Evolutionary conservation across 371 early-diverging fungal species (phyloP).

Genomic region (Syncephalastrum racemosum): DNA sequence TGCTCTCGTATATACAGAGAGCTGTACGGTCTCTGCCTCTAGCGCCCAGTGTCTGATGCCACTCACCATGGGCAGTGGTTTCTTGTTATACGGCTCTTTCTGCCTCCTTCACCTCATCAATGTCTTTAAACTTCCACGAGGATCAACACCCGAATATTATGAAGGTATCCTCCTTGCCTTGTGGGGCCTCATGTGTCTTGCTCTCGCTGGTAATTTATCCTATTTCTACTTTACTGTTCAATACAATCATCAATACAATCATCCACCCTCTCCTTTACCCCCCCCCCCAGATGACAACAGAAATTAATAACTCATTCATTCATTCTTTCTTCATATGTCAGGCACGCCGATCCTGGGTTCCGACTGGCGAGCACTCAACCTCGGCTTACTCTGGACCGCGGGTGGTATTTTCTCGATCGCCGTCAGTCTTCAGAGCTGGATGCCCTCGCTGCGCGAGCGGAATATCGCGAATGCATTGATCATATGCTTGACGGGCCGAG

Average conservation of each 20-base stretch:
- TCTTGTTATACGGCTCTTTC: constrained; percentile 37
- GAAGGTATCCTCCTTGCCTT: constrained; percentile 37
- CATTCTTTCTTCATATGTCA: constrained; percentile 9
- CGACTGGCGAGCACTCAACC: constrained; percentile 21
- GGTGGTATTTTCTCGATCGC: constrained; percentile 27
- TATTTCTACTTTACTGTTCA: too few species aligned
- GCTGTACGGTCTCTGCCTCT: constrained; percentile 13
- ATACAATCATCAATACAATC: too few species aligned
- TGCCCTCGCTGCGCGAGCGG: constrained; percentile 22
- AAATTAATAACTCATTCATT: neutral
- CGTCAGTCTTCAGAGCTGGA: constrained; percentile 27
- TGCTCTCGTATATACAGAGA: constrained; percentile 30
- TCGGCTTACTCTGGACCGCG: constrained; percentile 28
- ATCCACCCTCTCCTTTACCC: too few species aligned
- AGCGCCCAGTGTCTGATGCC: constrained; percentile 29
- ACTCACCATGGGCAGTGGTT: constrained; percentile 42
- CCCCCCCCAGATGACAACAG: too few species aligned
- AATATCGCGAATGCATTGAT: constrained; percentile 27
- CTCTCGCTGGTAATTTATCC: constrained; percentile 13
- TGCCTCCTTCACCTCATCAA: constrained; percentile 35
- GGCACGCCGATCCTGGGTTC: constrained; percentile 23
- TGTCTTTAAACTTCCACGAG: constrained; percentile 34
- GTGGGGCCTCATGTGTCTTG: constrained; percentile 32
- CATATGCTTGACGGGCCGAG: constrained; percentile 25
- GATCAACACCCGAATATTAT: constrained; percentile 46